phyloP scores from a whole-genome alignment of 2,329 filamentous ascomycete genomes.

The Colletotrichum sp. region DNA sequence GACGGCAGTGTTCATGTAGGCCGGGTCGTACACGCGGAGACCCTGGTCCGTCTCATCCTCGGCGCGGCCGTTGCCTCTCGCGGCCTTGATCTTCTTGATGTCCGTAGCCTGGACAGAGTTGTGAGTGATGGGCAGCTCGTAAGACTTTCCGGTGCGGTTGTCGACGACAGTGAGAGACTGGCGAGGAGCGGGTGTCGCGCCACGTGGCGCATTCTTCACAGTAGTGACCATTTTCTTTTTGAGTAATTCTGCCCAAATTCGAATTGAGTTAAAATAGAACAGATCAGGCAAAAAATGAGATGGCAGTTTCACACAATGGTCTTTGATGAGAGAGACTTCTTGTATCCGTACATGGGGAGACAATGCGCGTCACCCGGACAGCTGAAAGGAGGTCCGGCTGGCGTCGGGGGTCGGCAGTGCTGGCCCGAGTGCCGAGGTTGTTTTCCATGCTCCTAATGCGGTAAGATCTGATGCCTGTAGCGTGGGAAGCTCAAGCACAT shows the following conservation, averaged over 20 bases:
- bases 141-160: conserved; percentile 53
- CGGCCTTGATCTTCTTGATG: conserved; percentile 54
- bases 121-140: conserved; percentile 53
- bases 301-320: not conserved
- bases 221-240: conserved; percentile 6
- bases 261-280: not conserved
- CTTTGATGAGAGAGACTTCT: not conserved
- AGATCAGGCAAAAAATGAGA: not conserved
- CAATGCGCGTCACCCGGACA: not conserved
- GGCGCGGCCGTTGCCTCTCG: conserved; percentile 35
- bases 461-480: not conserved
- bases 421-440: conserved; percentile 20
- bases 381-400: conserved; percentile 16
- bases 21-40: conserved; percentile 55
- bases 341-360: not conserved
- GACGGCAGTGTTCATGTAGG: conserved; percentile 58
- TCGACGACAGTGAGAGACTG: conserved; percentile 49
- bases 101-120: conserved; percentile 56
- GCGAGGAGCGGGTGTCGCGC: conserved; percentile 20
- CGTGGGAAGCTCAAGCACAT: conserved; percentile 16
- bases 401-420: conserved; percentile 15
- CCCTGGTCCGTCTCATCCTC: conserved; percentile 54
- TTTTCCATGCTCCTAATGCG: not conserved
- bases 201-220: conserved; percentile 14
- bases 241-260: not conserved